A percentile compares a stretch with the other conserved stretches of the same genome.
These are phyloP conservation scores for Diaporthe sp. DNA, from an alignment of 2,329 filamentous ascomycete genomes.

Conservation along the genomic window DNA sequence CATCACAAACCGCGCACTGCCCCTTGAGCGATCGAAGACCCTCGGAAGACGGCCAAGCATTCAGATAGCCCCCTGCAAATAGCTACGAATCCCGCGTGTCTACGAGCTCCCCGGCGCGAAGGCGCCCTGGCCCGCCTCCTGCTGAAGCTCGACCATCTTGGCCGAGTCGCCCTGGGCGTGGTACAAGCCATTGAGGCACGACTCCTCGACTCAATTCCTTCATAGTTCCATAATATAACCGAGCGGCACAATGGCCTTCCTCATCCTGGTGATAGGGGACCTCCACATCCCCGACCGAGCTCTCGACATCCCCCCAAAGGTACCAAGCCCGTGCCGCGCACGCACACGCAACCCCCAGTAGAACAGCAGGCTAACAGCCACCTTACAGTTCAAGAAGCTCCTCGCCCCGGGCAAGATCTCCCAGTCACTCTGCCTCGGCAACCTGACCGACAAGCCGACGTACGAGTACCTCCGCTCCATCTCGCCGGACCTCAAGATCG, in stretches of 20 bases:
- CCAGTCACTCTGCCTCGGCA: slow-evolving; percentile 84
- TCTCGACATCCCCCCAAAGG: slow-evolving; percentile 91
- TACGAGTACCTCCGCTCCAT: slow-evolving; percentile 85
- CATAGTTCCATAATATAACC: neutral
- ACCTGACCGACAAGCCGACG: slow-evolving; percentile 82
- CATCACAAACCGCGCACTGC: neutral
- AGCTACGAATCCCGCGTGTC: neutral
- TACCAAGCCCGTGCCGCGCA: slow-evolving; percentile 51
- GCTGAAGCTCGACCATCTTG: slow-evolving; percentile 21
- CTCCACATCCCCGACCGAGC: slow-evolving; percentile 94
- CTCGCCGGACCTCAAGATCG: slow-evolving; percentile 78
- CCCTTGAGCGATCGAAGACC: neutral
- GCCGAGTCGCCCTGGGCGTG: neutral
- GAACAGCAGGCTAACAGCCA: neutral
- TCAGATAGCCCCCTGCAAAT: neutral
- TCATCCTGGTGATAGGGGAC: slow-evolving; percentile 93
- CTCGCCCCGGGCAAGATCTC: slow-evolving; percentile 86
- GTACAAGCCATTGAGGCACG: slow-evolving; percentile 13
- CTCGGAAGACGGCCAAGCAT: neutral
- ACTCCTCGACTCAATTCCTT: neutral
- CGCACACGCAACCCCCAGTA: slow-evolving; percentile 7
- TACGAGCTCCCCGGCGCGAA: slow-evolving; percentile 8
- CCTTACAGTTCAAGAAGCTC: slow-evolving; percentile 82
- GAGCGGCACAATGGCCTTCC: slow-evolving; percentile 78
- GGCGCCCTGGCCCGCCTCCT: slow-evolving; percentile 12